phyloP scores from a whole-genome alignment of 371 early-diverging fungal species.

The Saksenaea oblongispora region DNA sequence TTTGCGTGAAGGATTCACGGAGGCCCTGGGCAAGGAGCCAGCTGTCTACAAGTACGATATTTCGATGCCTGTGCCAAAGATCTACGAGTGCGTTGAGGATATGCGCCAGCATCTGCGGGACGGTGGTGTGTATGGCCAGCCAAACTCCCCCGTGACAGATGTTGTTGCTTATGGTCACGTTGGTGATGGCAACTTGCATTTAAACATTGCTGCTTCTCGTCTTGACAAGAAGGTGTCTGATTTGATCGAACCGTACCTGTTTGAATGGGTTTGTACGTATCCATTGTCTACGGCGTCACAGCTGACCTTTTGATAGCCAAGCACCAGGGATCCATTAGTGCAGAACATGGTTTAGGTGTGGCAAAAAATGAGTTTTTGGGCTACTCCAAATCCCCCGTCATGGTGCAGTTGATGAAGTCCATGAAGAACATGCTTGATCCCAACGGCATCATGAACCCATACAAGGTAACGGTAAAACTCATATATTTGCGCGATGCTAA shows the following conservation, averaged over 20 bases:
- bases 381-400: constrained; percentile 63
- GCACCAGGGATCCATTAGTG: constrained; percentile 78
- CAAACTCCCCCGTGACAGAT: constrained; percentile 61
- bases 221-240: constrained; percentile 59
- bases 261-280: constrained; percentile 80
- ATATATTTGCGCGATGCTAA: not conserved
- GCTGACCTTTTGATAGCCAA: constrained; percentile 40
- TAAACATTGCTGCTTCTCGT: constrained; percentile 81
- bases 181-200: constrained; percentile 91
- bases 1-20: constrained; percentile 92
- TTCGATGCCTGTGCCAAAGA: constrained; percentile 80
- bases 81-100: constrained; percentile 87
- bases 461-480: constrained; percentile 48
- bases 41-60: constrained; percentile 93
- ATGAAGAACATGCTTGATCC: constrained; percentile 83
- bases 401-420: constrained; percentile 74
- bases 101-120: constrained; percentile 68
- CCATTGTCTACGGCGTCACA: not conserved
- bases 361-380: constrained; percentile 71
- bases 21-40: constrained; percentile 83
- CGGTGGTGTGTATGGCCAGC: constrained; percentile 54
- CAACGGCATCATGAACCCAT: constrained; percentile 86
- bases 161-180: constrained; percentile 93
- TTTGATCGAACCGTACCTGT: constrained; percentile 91
- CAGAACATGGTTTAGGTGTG: constrained; percentile 77